Evolutionary conservation across 768 basidiomycete species (phyloP).

Genomic region (Phanerochaete carnosa): DNA sequence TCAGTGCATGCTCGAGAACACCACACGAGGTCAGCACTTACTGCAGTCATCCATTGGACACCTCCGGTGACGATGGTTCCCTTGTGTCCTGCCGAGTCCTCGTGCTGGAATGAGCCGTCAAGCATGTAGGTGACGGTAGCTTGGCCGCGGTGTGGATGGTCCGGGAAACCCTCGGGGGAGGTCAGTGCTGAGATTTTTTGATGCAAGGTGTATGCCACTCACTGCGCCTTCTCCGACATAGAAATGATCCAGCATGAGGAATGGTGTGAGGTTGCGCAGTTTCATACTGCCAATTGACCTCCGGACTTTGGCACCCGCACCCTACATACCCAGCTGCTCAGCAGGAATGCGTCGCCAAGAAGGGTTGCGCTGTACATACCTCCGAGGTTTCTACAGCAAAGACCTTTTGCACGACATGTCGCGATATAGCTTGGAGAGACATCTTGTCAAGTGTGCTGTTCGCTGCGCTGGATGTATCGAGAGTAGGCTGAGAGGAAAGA

Average conservation of each 20-base stretch:
- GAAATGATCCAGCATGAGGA: slow-evolving; percentile 89
- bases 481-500: background rate
- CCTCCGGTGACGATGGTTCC: slow-evolving; percentile 78
- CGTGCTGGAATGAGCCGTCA: slow-evolving; percentile 72
- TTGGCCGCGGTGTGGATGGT: slow-evolving; percentile 92
- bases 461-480: background rate
- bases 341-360: slow-evolving; percentile 1
- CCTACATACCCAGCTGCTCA: slow-evolving; percentile 36
- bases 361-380: slow-evolving; percentile 31
- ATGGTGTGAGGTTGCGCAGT: slow-evolving; percentile 82
- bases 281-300: slow-evolving; percentile 77
- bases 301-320: slow-evolving; percentile 79
- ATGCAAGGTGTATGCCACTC: slow-evolving; percentile 22
- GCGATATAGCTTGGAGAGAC: slow-evolving; percentile 43
- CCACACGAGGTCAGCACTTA: slow-evolving; percentile 31
- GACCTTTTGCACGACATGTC: slow-evolving; percentile 73
- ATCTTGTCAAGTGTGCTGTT: slow-evolving; percentile 18
- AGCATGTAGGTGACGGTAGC: slow-evolving; percentile 89
- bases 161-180: slow-evolving; percentile 69
- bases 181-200: background rate
- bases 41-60: slow-evolving; percentile 94
- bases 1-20: background rate
- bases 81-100: slow-evolving; percentile 87
- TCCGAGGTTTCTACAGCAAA: slow-evolving; percentile 73
- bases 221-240: slow-evolving; percentile 68